phyloP scores from a whole-genome alignment of 129 eudicot species.

The Centaurea solstitialis region DNA sequence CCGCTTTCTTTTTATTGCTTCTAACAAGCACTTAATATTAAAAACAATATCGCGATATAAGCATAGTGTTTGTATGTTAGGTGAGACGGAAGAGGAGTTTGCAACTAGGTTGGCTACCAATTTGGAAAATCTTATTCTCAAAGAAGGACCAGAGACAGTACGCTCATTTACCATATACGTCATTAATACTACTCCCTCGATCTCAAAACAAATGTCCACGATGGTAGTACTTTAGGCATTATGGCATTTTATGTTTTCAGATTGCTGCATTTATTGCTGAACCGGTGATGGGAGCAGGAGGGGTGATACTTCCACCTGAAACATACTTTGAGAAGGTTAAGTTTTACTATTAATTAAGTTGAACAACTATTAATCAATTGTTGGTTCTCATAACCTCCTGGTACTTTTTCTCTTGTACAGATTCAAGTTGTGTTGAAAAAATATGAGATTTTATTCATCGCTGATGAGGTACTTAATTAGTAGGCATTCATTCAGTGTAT shows the following conservation, averaged over 20 bases:
- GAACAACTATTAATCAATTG: not conserved
- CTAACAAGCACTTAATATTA: not conserved
- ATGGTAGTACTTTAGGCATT: not conserved
- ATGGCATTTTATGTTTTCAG: constrained; percentile 29
- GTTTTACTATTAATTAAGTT: constrained; percentile 17
- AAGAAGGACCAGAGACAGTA: constrained; percentile 98
- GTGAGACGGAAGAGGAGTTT: constrained; percentile 93
- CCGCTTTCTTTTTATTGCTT: not conserved
- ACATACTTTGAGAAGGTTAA: constrained; percentile 86
- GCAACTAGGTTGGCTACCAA: constrained; percentile 87
- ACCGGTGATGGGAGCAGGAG: constrained; percentile 99
- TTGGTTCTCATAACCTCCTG: not conserved
- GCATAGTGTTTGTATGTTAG: constrained; percentile 31
- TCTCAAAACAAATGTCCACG: too few relatives aligned
- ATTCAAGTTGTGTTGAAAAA: constrained; percentile 84
- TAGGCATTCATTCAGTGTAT: not conserved
- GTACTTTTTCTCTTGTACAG: constrained; percentile 40
- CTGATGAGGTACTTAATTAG: constrained; percentile 83
- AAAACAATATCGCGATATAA: constrained; percentile 19
- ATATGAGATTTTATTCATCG: constrained; percentile 88
- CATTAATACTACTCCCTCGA: not conserved
- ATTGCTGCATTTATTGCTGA: constrained; percentile 97
- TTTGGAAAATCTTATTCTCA: constrained; percentile 85
- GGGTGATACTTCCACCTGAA: constrained; percentile 94
- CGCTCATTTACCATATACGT: constrained; percentile 6